phyloP scores from a whole-genome alignment of 2,329 filamentous ascomycete species.

The Monosporascus sp. region DNA sequence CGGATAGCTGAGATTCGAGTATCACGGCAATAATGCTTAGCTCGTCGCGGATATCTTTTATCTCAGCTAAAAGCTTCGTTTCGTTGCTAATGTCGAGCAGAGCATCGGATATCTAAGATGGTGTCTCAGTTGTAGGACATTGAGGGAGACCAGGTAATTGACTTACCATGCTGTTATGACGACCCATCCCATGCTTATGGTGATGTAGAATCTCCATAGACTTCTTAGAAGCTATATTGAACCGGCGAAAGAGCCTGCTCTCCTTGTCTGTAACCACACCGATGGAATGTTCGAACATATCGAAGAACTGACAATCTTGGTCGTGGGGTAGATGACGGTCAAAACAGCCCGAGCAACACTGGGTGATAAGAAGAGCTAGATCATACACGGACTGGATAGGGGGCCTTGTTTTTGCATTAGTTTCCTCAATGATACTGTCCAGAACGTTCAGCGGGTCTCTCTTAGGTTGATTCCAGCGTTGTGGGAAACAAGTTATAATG shows the following conservation, averaged over 20 bases:
- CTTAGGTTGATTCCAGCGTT: constrained; percentile 54
- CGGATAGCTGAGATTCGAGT: constrained; percentile 41
- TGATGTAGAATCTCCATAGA: constrained; percentile 47
- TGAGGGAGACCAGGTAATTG: neutral
- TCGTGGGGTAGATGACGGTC: constrained; percentile 52
- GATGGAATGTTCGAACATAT: constrained; percentile 63
- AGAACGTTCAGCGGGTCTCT: constrained; percentile 59
- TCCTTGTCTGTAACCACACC: constrained; percentile 48
- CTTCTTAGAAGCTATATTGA: constrained; percentile 52
- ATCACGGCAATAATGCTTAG: constrained; percentile 56
- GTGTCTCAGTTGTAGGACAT: constrained; percentile 9
- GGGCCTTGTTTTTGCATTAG: constrained; percentile 57
- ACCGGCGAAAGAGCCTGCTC: constrained; percentile 52
- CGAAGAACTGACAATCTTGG: constrained; percentile 58
- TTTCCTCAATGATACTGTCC: constrained; percentile 58
- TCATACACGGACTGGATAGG: constrained; percentile 57
- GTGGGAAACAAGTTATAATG: constrained; percentile 54
- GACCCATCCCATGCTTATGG: constrained; percentile 22
- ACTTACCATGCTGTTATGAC: constrained; percentile 6
- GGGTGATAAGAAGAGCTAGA: constrained; percentile 55
- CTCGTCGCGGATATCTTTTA: constrained; percentile 64
- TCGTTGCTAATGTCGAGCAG: constrained; percentile 56
- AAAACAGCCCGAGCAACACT: constrained; percentile 54
- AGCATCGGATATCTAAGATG: constrained; percentile 45
- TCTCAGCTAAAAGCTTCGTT: constrained; percentile 55